phyloP scores from a whole-genome alignment of 306 rosid species.

The Hippophae rhamnoides region DNA sequence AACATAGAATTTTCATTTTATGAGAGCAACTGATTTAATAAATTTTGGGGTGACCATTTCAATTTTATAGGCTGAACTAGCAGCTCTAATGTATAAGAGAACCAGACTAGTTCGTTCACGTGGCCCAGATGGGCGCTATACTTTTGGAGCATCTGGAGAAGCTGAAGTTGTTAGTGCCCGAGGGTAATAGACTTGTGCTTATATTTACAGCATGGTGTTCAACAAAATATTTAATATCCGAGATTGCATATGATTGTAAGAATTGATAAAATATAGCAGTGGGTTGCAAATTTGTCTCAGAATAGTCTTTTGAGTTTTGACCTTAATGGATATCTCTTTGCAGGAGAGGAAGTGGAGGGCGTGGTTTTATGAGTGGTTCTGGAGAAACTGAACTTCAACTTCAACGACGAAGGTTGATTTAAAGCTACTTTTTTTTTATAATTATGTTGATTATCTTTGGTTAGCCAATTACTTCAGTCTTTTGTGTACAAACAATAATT shows the following conservation, averaged over 20 bases:
- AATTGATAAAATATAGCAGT: neutral
- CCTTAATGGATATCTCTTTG: constrained; percentile 13
- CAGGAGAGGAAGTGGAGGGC: constrained; percentile 97
- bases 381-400: constrained; percentile 99
- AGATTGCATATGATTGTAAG: neutral
- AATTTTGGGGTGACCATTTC: neutral
- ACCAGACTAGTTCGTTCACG: constrained; percentile 73
- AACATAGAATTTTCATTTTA: neutral
- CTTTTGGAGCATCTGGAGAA: constrained; percentile 73
- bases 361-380: constrained; percentile 92
- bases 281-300: neutral
- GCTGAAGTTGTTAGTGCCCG: constrained; percentile 92
- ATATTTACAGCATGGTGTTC: too few relatives aligned
- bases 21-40: constrained; percentile 4
- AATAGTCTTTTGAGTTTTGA: constrained; percentile 3
- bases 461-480: constrained; percentile 5
- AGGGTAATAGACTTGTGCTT: constrained; percentile 38
- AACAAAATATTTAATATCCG: too few relatives aligned
- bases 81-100: constrained; percentile 76
- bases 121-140: constrained; percentile 54
- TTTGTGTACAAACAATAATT: neutral
- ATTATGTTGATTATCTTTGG: constrained; percentile 3
- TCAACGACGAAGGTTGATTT: constrained; percentile 75
- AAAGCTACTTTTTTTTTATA: constrained; percentile 16
- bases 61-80: constrained; percentile 72